A percentile compares a stretch with the other conserved stretches of the same genome.
phyloP scores from a whole-genome alignment of 148 eudicot species.

The Dianthus caryophyllus region DNA sequence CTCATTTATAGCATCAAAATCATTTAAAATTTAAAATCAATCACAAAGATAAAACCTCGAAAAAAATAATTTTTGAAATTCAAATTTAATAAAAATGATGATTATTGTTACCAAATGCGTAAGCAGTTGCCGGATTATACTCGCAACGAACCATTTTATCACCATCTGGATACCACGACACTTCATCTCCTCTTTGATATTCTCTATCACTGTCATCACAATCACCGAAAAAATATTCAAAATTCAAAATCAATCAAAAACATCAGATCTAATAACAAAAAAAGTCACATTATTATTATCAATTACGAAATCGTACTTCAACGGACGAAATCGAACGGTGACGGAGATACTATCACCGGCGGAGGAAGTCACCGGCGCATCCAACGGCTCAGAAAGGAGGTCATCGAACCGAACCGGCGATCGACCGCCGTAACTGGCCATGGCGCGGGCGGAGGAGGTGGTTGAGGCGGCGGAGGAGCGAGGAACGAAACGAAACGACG shows the following conservation, averaged over 20 bases:
- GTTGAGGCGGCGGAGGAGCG: slow-evolving; percentile 48
- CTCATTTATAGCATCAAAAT: background rate
- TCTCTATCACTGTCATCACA: slow-evolving; percentile 62
- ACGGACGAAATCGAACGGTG: slow-evolving; percentile 83
- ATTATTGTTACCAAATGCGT: slow-evolving; percentile 63
- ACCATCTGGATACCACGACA: slow-evolving; percentile 91
- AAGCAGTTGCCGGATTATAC: slow-evolving; percentile 76
- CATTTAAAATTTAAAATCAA: background rate
- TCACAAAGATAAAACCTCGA: background rate
- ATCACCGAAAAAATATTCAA: background rate
- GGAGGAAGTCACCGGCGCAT: slow-evolving; percentile 44
- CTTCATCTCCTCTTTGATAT: slow-evolving; percentile 76
- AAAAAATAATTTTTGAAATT: background rate
- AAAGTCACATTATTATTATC: too few species aligned
- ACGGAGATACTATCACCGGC: slow-evolving; percentile 85
- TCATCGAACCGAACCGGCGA: slow-evolving; percentile 65
- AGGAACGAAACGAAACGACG: slow-evolving; percentile 53
- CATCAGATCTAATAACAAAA: slow-evolving; percentile 20
- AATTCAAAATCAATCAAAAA: background rate
- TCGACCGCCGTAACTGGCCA: slow-evolving; percentile 42
- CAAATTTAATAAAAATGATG: too few species aligned
- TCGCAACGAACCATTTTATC: slow-evolving; percentile 85
- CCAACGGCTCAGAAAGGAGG: slow-evolving; percentile 41
- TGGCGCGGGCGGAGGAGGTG: slow-evolving; percentile 44
- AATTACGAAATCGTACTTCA: slow-evolving; percentile 42